Percentiles rank a stretch among this genome's conserved stretches.
phyloP scores from a whole-genome alignment of 2,329 filamentous ascomycete genomes.

The Fusarium protoensiforme region DNA sequence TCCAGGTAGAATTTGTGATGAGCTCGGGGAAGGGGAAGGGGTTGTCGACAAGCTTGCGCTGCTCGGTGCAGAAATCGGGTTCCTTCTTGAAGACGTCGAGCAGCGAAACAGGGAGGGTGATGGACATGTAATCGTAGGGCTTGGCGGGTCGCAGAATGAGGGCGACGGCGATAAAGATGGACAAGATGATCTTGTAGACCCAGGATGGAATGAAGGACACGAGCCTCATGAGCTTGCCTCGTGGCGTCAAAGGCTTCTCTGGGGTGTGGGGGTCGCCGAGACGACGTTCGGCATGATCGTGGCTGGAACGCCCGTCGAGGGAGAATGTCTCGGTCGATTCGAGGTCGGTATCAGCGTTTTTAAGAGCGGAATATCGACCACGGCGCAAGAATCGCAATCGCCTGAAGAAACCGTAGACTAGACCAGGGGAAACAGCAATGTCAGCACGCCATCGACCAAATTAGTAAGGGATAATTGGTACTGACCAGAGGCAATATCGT shows the following conservation, averaged over 20 bases:
- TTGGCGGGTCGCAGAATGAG: slow-evolving; percentile 43
- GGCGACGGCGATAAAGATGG: slow-evolving; percentile 35
- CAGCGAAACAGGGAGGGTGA: slow-evolving; percentile 46
- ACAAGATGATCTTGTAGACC: slow-evolving; percentile 27
- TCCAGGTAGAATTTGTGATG: slow-evolving; percentile 40
- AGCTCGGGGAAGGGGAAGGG: slow-evolving; percentile 47
- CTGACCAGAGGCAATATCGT: slow-evolving; percentile 29
- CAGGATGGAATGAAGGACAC: slow-evolving; percentile 18
- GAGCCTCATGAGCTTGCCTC: slow-evolving; percentile 18
- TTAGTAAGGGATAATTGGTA: background rate
- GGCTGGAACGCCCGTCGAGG: slow-evolving; percentile 28
- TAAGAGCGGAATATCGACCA: slow-evolving; percentile 31
- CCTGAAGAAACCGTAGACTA: slow-evolving; percentile 28
- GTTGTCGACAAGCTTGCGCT: slow-evolving; percentile 36
- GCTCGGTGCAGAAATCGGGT: slow-evolving; percentile 41
- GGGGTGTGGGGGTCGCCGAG: background rate
- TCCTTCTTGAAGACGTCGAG: slow-evolving; percentile 43
- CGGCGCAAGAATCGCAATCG: slow-evolving; percentile 32
- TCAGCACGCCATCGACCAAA: slow-evolving; percentile 1
- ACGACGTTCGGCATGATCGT: slow-evolving; percentile 19
- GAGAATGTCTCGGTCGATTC: slow-evolving; percentile 37
- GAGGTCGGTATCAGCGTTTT: slow-evolving; percentile 22
- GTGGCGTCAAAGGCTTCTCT: slow-evolving; percentile 18
- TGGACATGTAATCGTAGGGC: slow-evolving; percentile 47
- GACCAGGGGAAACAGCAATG: background rate